Base-by-base conservation (phyloP, 2,329 filamentous ascomycete species). In the Fusarium sambucinum region DNA sequence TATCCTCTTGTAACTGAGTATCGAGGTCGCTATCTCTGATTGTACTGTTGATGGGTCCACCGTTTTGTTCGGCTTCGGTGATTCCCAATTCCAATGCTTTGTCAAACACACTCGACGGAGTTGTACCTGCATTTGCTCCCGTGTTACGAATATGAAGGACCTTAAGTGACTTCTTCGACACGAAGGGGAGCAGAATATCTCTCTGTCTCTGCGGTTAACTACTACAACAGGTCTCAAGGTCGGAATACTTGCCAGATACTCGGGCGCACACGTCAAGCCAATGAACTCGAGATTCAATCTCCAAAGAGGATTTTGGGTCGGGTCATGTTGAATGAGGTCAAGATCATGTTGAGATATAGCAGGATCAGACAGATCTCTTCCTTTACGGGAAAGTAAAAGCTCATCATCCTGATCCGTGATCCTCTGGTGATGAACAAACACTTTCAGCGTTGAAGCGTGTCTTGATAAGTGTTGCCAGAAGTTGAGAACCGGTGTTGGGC, bases 101-200 rank as follows among this genome's bases (percentile, higher is more conserved):
- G 17, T 55, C 25, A 1, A 47, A 61, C 3, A 61, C 17, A 16
- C 41, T 47, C 11, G 56, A 47, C 3, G 29, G 5, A 2, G 7
- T 25, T 8, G n/a, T 10, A 1, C 17, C 27, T n/a, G 16, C 32
- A 10, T 37, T 42, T 7, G 41, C n/a, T 2, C 46, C 46, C 0
- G 56, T 61, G 1, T 42, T 35, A n/a, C 56, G 59, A 13, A 62
- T 37, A 12, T 62, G 59, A 12, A 62, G 19, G 2, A 32, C 55
- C 12, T 42, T 55, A 0, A 62, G 33, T n/a, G 46, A 42, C 0
- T 1, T 0, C 3, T 47, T 62, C 2, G 19, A 13, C 0, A n/a
- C 14, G 3, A 62, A 62, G 0, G 59, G 55, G 2, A 62, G 59
- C 0, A 59, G 8, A 7, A 53, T 13, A 3, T 46, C 45, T n/a